phyloP scores from a whole-genome alignment of 148 eudicot species.

The Rheum nobile region DNA sequence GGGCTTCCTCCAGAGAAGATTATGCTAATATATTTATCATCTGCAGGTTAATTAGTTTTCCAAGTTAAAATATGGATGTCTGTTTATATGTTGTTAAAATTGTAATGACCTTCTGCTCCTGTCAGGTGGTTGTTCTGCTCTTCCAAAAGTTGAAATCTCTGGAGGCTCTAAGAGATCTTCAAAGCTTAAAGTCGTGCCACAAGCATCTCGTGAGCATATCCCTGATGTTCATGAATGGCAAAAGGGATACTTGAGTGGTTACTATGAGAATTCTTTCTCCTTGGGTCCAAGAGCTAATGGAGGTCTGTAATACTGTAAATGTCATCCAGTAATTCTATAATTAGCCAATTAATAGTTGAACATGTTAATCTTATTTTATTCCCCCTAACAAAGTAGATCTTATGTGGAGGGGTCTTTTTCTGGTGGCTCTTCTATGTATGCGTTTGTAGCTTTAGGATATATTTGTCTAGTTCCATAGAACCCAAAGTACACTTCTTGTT shows the following conservation, averaged over 20 bases:
- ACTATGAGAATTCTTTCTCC: constrained; percentile 48
- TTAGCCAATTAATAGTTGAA: neutral
- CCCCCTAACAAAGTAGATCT: neutral
- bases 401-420: neutral
- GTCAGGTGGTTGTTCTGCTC: constrained; percentile 28
- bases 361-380: neutral
- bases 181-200: constrained; percentile 34
- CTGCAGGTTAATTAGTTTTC: constrained; percentile 48
- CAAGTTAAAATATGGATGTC: neutral
- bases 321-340: neutral
- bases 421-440: neutral
- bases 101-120: neutral
- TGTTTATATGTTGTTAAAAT: neutral
- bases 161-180: constrained; percentile 52
- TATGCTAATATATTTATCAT: constrained; percentile 71
- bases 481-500: neutral
- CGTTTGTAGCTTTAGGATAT: neutral
- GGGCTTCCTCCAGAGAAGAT: constrained; percentile 80
- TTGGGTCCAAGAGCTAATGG: constrained; percentile 71
- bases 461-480: neutral
- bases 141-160: constrained; percentile 34
- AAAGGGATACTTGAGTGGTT: constrained; percentile 38
- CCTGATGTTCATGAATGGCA: constrained; percentile 31
- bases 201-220: constrained; percentile 28
- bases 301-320: constrained; percentile 37